Percentiles rank a stretch among this genome's conserved stretches.
phyloP scores from a whole-genome alignment of 345 rosid species.

The Brassica nigra region DNA sequence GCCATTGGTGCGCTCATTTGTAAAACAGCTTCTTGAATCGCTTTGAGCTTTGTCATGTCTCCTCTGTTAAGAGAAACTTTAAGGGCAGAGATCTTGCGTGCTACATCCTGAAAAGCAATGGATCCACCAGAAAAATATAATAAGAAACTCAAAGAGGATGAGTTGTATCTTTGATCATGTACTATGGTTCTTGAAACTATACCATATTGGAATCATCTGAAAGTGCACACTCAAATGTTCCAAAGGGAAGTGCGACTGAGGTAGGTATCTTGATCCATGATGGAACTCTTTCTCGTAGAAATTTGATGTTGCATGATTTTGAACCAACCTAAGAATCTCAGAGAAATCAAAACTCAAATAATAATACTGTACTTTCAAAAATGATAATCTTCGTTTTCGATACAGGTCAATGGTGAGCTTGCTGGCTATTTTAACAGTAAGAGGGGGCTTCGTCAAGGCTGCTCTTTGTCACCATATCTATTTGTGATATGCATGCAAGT shows the following conservation, averaged over 20 bases:
- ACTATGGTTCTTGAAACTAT: conserved; percentile 16
- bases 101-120: conserved; percentile 45
- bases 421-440: too few relatives aligned
- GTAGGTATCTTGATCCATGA: conserved; percentile 93
- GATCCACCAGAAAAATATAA: not conserved
- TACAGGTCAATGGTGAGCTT: too few relatives aligned
- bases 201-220: conserved; percentile 71
- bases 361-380: not conserved
- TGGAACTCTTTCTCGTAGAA: conserved; percentile 78
- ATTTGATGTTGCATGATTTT: conserved; percentile 85
- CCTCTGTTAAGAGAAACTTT: conserved; percentile 47
- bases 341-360: conserved; percentile 5
- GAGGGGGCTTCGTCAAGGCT: too few relatives aligned
- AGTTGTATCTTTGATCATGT: not conserved
- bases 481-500: too few relatives aligned
- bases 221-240: conserved; percentile 83
- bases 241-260: conserved; percentile 92
- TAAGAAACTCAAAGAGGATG: conserved; percentile 8
- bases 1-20: conserved; percentile 42
- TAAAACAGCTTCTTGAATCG: conserved; percentile 54
- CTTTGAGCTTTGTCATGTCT: conserved; percentile 51
- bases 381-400: not conserved
- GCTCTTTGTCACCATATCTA: too few relatives aligned
- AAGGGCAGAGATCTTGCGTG: conserved; percentile 41
- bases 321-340: conserved; percentile 76